A percentile compares a stretch with the other conserved stretches of the same genome.
Evolutionary conservation across 441 rosid genomes (phyloP).

Genomic region (Adansonia grandidieri): DNA sequence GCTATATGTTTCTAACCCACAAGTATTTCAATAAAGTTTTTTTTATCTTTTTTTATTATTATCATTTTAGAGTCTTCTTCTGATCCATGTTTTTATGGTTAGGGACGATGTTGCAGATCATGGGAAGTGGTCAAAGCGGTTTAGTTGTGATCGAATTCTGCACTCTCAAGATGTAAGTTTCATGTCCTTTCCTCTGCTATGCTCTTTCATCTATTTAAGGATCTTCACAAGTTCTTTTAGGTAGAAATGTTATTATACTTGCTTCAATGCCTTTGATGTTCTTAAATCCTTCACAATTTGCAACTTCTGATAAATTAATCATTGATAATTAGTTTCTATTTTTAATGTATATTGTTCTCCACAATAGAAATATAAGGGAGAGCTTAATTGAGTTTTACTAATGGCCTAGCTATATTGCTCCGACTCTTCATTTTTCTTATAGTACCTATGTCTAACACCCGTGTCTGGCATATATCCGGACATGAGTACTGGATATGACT

Average conservation of each 20-base stretch:
- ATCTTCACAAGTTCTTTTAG: not conserved
- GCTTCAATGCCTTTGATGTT: not conserved
- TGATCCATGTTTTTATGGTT: conserved; percentile 33
- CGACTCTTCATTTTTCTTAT: no score
- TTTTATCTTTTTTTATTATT: not conserved
- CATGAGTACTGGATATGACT: no score
- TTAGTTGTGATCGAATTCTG: conserved; percentile 53
- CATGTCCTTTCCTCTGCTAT: not conserved
- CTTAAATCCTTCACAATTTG: not conserved
- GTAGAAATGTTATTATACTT: not conserved
- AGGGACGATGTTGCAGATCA: conserved; percentile 82
- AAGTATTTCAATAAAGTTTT: conserved; percentile 36
- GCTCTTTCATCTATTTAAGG: not conserved
- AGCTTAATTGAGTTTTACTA: not conserved
- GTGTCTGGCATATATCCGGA: no score
- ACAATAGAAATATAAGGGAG: not conserved
- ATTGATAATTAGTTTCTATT: not conserved
- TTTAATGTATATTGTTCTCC: not conserved
- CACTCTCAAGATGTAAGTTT: conserved; percentile 55
- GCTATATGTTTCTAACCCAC: conserved; percentile 68
- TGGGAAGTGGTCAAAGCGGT: conserved; percentile 58
- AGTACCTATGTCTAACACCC: no score
- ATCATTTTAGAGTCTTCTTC: conserved; percentile 10
- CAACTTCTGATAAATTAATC: not conserved
- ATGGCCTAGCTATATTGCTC: not conserved